Base-by-base conservation (phyloP, 441 rosid species). In the Syzygium malaccense region DNA sequence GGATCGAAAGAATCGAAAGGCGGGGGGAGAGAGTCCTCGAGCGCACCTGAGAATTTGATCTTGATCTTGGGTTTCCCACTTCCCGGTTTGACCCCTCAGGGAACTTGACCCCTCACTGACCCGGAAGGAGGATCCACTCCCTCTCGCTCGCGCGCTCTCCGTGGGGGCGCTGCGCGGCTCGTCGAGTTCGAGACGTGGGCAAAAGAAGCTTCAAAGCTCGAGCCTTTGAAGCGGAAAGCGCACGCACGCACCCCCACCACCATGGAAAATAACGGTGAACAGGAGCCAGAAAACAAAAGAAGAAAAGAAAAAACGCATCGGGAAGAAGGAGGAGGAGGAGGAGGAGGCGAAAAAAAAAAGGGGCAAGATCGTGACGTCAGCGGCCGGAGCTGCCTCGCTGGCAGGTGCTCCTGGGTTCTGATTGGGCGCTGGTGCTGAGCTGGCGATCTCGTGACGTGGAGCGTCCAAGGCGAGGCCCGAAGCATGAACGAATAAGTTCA, bases 31-130 rank as follows among this genome's bases (percentile, higher is more conserved):
- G 85, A 88, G 84, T 75, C 48, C 48, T 14, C n/a, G 51, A 66
- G 26, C 92, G 68, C 89, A 93, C 93, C 95, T 90, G 89, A 64
- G 28, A 26, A 75, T 23, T 23, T 75, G 18, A 75, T 75, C n/a
- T 23, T 45, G 83, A 75, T 75, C 51, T 75, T 23, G n/a, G n/a
- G 51, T 25, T 41, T 2, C 17, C 83, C n/a, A 13, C 83, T 75
- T 41, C 83, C 1, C 9, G 83, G 83, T 41, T 75, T 75, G 83
- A 75, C 33, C 83, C 83, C 41, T 51, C 53, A 20, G 4, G 17
- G 51, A 51, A 6, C 23, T 75, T 75, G 51, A 75, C 83, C 51
- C 6, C 83, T 14, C 83, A 41, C 83, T 41, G 83, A 75, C 83
- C 41, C 23, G n/a, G 51, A 25, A 75, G 28, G 83, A 26, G 49